A percentile compares a stretch with the other conserved stretches of the same genome.
Conservation (phyloP, 164 flowering plant genomes). For the Warburgia ugandensis region DNA sequence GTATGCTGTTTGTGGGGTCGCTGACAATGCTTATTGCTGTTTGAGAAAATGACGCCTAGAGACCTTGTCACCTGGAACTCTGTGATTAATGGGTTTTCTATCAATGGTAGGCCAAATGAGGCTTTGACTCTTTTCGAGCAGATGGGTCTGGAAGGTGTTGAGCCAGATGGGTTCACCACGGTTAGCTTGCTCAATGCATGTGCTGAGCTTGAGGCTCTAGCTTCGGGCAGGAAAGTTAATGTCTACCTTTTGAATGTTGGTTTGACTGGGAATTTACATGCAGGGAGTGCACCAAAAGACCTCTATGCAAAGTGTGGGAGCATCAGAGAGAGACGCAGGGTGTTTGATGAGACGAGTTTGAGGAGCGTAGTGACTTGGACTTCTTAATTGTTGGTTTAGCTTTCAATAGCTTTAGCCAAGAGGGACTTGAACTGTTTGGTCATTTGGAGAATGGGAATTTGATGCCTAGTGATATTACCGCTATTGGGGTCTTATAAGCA, state of each 20-base stretch:
- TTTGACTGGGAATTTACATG: conserved; percentile 22
- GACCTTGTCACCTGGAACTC: conserved; percentile 29
- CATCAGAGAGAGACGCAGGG: conserved; percentile 18
- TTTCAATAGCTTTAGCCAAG: conserved; percentile 24
- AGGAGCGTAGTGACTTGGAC: conserved; percentile 35
- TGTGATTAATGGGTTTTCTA: conserved; percentile 30
- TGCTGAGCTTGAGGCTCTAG: conserved; percentile 31
- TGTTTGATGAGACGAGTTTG: conserved; percentile 23
- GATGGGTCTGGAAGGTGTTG: conserved; percentile 24
- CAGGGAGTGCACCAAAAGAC: conserved; percentile 25
- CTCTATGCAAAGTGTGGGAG: conserved; percentile 30
- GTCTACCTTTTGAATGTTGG: conserved; percentile 26
- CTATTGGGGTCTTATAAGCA: conserved; percentile 30
- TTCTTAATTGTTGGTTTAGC: conserved; percentile 31
- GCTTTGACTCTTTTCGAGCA: conserved; percentile 23
- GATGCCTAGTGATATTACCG: conserved; percentile 28
- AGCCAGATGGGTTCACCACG: conserved; percentile 30
- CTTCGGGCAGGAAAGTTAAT: conserved; percentile 29
- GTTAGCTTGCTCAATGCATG: conserved; percentile 30
- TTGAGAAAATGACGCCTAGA: conserved; percentile 18
- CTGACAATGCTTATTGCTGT: conserved; percentile 25
- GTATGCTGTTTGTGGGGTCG: conserved; percentile 22
- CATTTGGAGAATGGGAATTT: conserved; percentile 18
- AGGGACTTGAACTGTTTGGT: conserved; percentile 22
- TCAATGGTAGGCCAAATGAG: conserved; percentile 30